Evolutionary conservation across 176 grass and related monocot genomes (phyloP).

Genomic region (Cymbopogon citratus): DNA sequence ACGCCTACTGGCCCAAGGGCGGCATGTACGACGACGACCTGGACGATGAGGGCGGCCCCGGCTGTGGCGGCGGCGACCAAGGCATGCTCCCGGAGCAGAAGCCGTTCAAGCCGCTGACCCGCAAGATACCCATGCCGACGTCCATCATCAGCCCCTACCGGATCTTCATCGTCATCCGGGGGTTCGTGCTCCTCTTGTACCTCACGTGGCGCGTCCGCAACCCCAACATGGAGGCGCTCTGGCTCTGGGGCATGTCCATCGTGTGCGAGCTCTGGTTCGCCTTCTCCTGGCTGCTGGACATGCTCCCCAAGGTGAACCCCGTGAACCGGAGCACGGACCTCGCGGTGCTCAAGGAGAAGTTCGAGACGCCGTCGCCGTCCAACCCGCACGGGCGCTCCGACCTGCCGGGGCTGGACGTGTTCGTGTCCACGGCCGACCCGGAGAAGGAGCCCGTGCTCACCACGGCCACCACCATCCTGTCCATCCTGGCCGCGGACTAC

Average conservation of each 20-base stretch:
- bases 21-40: conserved; percentile 60
- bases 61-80: background rate
- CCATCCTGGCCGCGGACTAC: conserved; percentile 82
- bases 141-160: conserved; percentile 94
- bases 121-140: conserved; percentile 75
- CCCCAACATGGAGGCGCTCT: conserved; percentile 83
- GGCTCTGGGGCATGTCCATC: conserved; percentile 96
- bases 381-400: conserved; percentile 86
- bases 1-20: conserved; percentile 64
- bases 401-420: conserved; percentile 80
- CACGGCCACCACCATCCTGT: conserved; percentile 89
- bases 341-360: conserved; percentile 79
- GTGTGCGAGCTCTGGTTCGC: conserved; percentile 99
- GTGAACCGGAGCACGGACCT: conserved; percentile 82
- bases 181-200: conserved; percentile 80
- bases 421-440: conserved; percentile 93
- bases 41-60: conserved; percentile 34
- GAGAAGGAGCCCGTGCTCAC: conserved; percentile 93
- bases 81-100: conserved; percentile 50
- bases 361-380: conserved; percentile 57
- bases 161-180: conserved; percentile 70
- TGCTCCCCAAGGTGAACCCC: conserved; percentile 86
- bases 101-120: conserved; percentile 85
- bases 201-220: conserved; percentile 73
- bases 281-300: conserved; percentile 91